A percentile compares a stretch with the other conserved stretches of the same genome.
phyloP scores from a whole-genome alignment of 2,329 filamentous ascomycete genomes.

The Diplocarpon mali region DNA sequence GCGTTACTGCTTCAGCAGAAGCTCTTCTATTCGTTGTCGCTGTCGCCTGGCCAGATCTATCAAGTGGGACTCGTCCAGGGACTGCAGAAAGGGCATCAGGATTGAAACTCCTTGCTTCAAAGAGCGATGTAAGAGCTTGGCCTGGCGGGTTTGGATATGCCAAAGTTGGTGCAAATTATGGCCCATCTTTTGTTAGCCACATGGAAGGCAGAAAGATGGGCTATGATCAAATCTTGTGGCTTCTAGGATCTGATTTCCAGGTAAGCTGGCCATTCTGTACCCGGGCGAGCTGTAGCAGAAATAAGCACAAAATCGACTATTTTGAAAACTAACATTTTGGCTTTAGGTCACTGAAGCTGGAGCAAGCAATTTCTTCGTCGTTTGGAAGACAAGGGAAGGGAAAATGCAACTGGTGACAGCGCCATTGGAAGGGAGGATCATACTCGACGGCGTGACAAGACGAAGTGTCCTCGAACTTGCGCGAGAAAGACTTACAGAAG shows the following conservation, averaged over 20 bases:
- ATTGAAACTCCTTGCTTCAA: slow-evolving; percentile 67
- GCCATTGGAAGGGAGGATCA: slow-evolving; percentile 69
- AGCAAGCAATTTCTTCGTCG: slow-evolving; percentile 82
- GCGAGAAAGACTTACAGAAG: slow-evolving; percentile 43
- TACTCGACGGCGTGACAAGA: slow-evolving; percentile 77
- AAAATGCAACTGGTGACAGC: slow-evolving; percentile 68
- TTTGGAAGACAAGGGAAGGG: slow-evolving; percentile 59
- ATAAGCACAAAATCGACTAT: background rate
- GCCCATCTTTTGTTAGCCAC: slow-evolving; percentile 68
- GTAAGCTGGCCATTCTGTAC: background rate
- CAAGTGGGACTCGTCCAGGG: slow-evolving; percentile 28
- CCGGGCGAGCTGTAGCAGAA: background rate
- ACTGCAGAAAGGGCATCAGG: slow-evolving; percentile 31
- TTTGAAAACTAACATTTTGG: background rate
- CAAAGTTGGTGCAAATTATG: slow-evolving; percentile 77
- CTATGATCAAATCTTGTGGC: slow-evolving; percentile 84
- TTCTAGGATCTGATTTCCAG: slow-evolving; percentile 57
- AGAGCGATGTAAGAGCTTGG: slow-evolving; percentile 81
- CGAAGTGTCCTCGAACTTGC: slow-evolving; percentile 68
- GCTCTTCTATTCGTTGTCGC: slow-evolving; percentile 79
- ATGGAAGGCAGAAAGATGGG: slow-evolving; percentile 59
- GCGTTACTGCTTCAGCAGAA: slow-evolving; percentile 66
- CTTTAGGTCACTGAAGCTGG: slow-evolving; percentile 76
- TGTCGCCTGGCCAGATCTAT: slow-evolving; percentile 39
- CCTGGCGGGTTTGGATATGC: slow-evolving; percentile 86